These are phyloP conservation scores for Candida patagonica DNA, from an alignment of 805 yeast species.

Conservation along the genomic window DNA sequence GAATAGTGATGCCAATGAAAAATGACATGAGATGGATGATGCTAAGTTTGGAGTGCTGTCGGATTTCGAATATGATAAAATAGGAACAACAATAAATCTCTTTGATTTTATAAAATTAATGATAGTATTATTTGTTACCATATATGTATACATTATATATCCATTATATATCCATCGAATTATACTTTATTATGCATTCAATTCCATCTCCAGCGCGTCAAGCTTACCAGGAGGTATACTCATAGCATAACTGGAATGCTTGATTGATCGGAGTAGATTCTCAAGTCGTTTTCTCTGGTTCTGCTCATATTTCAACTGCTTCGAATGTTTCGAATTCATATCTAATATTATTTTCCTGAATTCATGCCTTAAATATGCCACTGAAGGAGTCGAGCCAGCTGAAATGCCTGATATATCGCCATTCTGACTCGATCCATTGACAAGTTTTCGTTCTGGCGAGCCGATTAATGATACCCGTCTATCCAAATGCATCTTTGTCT, in stretches of 20 bases:
- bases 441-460: constrained; percentile 2
- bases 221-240: constrained; percentile 15
- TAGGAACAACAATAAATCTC: no score
- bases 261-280: constrained; percentile 17
- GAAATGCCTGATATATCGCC: not conserved
- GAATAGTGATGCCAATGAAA: no score
- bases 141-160: no score
- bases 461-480: constrained; percentile 17
- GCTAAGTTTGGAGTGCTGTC: no score
- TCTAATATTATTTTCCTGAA: constrained; percentile 26
- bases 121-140: no score
- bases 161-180: no score
- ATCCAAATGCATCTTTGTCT: constrained; percentile 11
- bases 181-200: not conserved
- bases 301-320: constrained; percentile 20
- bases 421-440: not conserved
- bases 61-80: no score
- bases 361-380: constrained; percentile 26
- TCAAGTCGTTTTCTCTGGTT: constrained; percentile 20
- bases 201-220: constrained; percentile 8
- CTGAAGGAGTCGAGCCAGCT: constrained; percentile 9
- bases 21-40: no score
- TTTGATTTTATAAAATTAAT: no score
- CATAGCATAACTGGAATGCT: constrained; percentile 20
- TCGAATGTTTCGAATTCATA: constrained; percentile 21